Base-by-base conservation (phyloP, 306 rosid genomes). In the Prunus salicina region DNA sequence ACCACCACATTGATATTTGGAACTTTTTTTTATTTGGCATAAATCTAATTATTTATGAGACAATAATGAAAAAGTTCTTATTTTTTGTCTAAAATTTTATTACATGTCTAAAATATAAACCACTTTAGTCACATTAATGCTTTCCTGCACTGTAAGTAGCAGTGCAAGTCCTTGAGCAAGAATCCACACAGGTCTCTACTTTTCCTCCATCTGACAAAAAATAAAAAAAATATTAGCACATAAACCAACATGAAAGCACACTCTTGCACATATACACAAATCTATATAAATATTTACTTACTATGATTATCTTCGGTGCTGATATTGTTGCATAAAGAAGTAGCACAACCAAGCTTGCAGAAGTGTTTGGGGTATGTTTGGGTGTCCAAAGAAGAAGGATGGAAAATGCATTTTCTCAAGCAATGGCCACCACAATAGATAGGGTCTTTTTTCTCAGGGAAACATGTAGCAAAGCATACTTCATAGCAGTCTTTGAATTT, bases 261-360 rank as follows among this genome's bases (percentile, higher is more conserved):
- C 50, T 46, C 50, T 46, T 46, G 14, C 50, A 46, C 41, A 34
- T 5, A 34, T 1, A 34, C 41, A 46, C 14, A 46, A 46, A 46
- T 46, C 12, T 46, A 12, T 46, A 34, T 19, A 45, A 24, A 25
- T 14, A 55, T 14, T 12, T 11, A 5, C 51, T 5, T 74, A 85
- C 88, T 64, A 55, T 83, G 83, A 60, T 66, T 41, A 18, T 78
- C 45, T 41, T 62, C 49, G 74, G 80, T 49, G 86, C 84, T 85
- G 67, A 78, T 56, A 24, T 78, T 75, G 74, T 83, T 8, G 49
- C 88, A 84, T n/a, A 51, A 60, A 53, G 85, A 74, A 4, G 69
- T 43, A 34, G 88, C 83, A 38, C 88, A 85, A 4, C 82, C 85
- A 34, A 85, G 88, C 55, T 81, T 27, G 67, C 82, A 82, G 67